Conservation (phyloP, 441 rosid genomes). For the Populus tomentosa region DNA sequence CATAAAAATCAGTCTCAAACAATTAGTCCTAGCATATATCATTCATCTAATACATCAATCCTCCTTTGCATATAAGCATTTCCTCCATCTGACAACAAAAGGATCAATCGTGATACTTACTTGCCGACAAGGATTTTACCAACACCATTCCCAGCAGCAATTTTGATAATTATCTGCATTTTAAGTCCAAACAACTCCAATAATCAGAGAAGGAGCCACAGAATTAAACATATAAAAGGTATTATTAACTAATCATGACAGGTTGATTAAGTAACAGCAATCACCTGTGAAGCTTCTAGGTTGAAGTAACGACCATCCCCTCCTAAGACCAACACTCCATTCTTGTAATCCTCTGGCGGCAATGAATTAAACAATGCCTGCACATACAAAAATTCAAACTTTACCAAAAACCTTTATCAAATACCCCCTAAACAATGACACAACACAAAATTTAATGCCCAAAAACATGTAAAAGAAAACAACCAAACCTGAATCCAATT, state of each 20-base stretch:
- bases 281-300: constrained; percentile 82
- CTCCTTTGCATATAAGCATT: background rate
- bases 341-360: constrained; percentile 73
- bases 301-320: constrained; percentile 95
- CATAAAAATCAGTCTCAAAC: background rate
- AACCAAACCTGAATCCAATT: constrained; percentile 90
- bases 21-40: background rate
- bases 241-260: background rate
- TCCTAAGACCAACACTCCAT: constrained; percentile 74
- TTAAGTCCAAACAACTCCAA: constrained; percentile 6
- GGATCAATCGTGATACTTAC: constrained; percentile 36
- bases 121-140: constrained; percentile 79
- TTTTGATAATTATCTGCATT: constrained; percentile 80
- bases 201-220: background rate
- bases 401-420: background rate
- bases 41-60: background rate
- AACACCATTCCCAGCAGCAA: constrained; percentile 94
- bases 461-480: background rate
- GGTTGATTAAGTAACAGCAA: constrained; percentile 3
- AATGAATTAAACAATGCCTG: constrained; percentile 88
- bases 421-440: background rate
- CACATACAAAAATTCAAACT: constrained; percentile 12
- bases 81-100: background rate
- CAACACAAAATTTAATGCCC: constrained; percentile 5
- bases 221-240: background rate